These are phyloP conservation scores for Mesembryanthemum crystallinum DNA, from an alignment of 148 eudicot genomes.

Conservation along the genomic window DNA sequence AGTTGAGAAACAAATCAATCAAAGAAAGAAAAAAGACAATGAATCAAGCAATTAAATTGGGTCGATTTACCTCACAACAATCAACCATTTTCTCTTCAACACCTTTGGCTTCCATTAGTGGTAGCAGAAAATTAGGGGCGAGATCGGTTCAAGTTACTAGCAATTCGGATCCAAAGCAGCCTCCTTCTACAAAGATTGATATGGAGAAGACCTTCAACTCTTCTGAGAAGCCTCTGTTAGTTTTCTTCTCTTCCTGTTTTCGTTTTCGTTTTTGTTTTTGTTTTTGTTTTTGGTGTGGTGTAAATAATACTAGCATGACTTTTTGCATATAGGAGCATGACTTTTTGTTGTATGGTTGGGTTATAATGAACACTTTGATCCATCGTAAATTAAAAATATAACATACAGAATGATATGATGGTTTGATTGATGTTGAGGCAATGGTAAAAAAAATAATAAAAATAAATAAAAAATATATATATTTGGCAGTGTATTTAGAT, in stretches of 20 bases:
- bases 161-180: background rate
- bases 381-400: no score
- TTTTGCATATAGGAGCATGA: no score
- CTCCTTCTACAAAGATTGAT: background rate
- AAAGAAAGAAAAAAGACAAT: background rate
- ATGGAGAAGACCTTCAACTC: slow-evolving; percentile 8
- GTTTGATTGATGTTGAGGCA: no score
- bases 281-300: background rate
- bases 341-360: no score
- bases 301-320: no score
- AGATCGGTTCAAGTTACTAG: slow-evolving; percentile 13
- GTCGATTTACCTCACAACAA: background rate
- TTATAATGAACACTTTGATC: no score
- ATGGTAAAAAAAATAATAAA: no score
- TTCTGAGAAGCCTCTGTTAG: slow-evolving; percentile 20
- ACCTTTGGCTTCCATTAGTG: background rate
- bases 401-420: no score
- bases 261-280: background rate
- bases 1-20: background rate
- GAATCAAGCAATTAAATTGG: slow-evolving; percentile 17
- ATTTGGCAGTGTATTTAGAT: no score
- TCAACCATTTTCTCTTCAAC: background rate
- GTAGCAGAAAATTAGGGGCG: background rate
- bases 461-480: no score
- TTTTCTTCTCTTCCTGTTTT: background rate